These are phyloP conservation scores for Mortierella polycephala DNA, from an alignment of 371 early-diverging fungal species.

Conservation along the genomic window DNA sequence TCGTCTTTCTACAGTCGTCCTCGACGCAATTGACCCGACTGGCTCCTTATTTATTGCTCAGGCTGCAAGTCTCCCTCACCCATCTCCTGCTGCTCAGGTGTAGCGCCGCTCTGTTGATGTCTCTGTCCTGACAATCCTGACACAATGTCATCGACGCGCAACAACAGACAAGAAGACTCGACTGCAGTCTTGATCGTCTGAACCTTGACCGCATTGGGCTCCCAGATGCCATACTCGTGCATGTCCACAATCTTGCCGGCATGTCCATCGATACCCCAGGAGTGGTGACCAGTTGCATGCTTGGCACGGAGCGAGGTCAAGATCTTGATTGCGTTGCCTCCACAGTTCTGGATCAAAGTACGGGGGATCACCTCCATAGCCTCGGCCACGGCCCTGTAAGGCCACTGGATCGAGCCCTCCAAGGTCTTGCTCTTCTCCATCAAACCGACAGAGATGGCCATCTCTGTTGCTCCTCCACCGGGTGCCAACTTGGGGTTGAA, in stretches of 20 bases:
- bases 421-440: slow-evolving; percentile 91
- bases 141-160: slow-evolving; percentile 98
- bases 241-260: slow-evolving; percentile 97
- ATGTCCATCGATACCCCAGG: slow-evolving; percentile 97
- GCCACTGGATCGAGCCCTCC: slow-evolving; percentile 96
- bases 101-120: slow-evolving; percentile 51
- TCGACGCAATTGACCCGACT: too few relatives aligned
- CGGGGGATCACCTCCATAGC: slow-evolving; percentile 99
- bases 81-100: slow-evolving; percentile 53
- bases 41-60: slow-evolving; percentile 26
- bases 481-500: slow-evolving; percentile 94
- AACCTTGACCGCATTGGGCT: slow-evolving; percentile 99
- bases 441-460: slow-evolving; percentile 94
- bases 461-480: slow-evolving; percentile 99
- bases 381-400: slow-evolving; percentile 94
- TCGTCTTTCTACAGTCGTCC: too few relatives aligned
- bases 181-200: slow-evolving; percentile 99
- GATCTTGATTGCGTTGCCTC: slow-evolving; percentile 96
- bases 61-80: slow-evolving; percentile 54
- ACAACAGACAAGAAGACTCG: slow-evolving; percentile 94
- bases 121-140: slow-evolving; percentile 80
- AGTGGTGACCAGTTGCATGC: slow-evolving; percentile 88
- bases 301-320: slow-evolving; percentile 96
- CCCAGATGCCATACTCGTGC: slow-evolving; percentile 97
- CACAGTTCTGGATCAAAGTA: slow-evolving; percentile 98